These are phyloP conservation scores for Mycena epipterygia DNA, from an alignment of 768 basidiomycete genomes.

Conservation along the genomic window DNA sequence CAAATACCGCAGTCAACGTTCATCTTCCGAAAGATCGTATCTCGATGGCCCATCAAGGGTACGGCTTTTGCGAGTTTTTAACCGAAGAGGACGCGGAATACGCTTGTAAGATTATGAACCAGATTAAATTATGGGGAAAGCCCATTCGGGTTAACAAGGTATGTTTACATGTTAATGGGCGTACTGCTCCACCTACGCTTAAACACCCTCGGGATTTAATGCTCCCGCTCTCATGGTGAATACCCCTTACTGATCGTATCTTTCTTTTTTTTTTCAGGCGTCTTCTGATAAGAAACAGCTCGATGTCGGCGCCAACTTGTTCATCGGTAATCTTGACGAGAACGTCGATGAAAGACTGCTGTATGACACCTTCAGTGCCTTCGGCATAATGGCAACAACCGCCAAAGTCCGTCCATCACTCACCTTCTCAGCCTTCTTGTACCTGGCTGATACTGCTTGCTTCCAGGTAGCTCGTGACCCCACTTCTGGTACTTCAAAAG, in stretches of 20 bases:
- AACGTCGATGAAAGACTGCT: conserved; percentile 94
- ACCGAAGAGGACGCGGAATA: conserved; percentile 99
- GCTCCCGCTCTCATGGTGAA: conserved; percentile 6
- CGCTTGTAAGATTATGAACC: conserved; percentile 99
- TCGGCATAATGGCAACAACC: conserved; percentile 92
- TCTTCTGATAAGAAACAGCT: conserved; percentile 98
- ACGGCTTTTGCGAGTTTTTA: conserved; percentile 99
- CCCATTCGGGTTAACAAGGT: conserved; percentile 99
- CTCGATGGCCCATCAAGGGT: conserved; percentile 98
- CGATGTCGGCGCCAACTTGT: conserved; percentile 97
- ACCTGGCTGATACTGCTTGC: conserved; percentile 19
- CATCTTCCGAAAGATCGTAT: conserved; percentile 99
- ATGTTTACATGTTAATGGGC: conserved; percentile 48
- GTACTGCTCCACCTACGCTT: conserved; percentile 14
- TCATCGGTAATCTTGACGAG: conserved; percentile 95
- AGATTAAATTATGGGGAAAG: conserved; percentile 99
- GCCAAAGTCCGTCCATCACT: conserved; percentile 73
- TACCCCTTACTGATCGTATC: conserved; percentile 37
- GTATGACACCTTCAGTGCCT: conserved; percentile 96
- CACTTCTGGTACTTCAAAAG: conserved; percentile 87
- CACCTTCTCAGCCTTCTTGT: conserved; percentile 19
- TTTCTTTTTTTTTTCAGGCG: conserved; percentile 65
- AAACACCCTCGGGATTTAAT: conserved; percentile 28
- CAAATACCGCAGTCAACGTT: conserved; percentile 80
- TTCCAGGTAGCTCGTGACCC: conserved; percentile 92